Base-by-base conservation (phyloP, 345 rosid genomes). In the Gossypium sturtianum region DNA sequence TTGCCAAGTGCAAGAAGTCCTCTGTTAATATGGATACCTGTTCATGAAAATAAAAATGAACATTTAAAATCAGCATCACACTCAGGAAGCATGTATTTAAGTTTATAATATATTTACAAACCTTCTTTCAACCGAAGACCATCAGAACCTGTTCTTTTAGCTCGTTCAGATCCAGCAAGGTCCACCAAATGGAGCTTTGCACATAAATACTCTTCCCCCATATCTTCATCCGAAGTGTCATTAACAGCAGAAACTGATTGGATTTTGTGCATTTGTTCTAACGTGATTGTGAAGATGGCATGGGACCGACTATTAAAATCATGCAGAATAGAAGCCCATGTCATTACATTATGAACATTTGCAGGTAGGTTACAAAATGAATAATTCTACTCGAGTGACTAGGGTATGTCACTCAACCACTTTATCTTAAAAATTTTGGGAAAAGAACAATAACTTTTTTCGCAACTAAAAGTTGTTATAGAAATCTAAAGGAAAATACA, bases 1-100 rank as follows among this genome's bases (percentile, higher is more conserved):
- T 92, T 92, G 58, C 97, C 97, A 76, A 92, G 97, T 59, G 97
- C 97, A 78, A 92, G 93, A 77, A 92, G 94, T 29, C 97, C 97
- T 73, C 82, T 86, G 44, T 92, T 92, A 74, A 92, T 92, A 85
- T 92, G 89, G 77, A 92, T 87, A 74, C 94, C 97, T 91, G 82
- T 69, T 65, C 70, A 74, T n/a, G 74, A 63, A 63, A 76, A 72
- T 63, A 64, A 70, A 34, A 78, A 29, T 62, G 70, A 59, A 76
- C 70, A 47, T 65, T 59, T 38, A 51, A 44, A 56, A 54, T 74
- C 27, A 59, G 34, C 62, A 66, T 51, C 3, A 51, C 76, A 48
- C 22, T 34, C 19, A 54, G 16, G 17, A 77, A 67, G 43, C 49
- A 70, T n/a, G 12, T n/a, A 58, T 15, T 29, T 71, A 72, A 73